Percentiles rank a stretch among this genome's conserved stretches.
Evolutionary conservation across 345 rosid genomes (phyloP).

Genomic region (Moricandia arvensis): DNA sequence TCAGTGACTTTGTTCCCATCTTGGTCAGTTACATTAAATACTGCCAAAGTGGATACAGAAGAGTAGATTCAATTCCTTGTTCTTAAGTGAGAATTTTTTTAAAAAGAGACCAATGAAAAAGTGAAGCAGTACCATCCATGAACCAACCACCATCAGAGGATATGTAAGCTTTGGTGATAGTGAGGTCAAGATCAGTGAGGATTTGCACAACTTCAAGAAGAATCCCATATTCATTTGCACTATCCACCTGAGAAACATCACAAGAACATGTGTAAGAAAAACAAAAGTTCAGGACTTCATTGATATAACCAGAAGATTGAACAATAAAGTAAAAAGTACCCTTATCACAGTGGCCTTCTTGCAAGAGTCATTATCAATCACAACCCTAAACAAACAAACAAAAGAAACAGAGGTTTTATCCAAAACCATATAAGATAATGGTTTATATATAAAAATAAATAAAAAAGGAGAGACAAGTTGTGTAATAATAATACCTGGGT

Average conservation of each 20-base stretch:
- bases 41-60: slow-evolving; percentile 36
- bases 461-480: neutral
- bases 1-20: slow-evolving; percentile 82
- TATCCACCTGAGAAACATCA: slow-evolving; percentile 64
- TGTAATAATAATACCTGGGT: slow-evolving; percentile 54
- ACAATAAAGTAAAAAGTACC: slow-evolving; percentile 38
- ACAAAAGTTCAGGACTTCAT: slow-evolving; percentile 8
- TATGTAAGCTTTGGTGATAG: slow-evolving; percentile 79
- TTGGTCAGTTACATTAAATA: slow-evolving; percentile 84
- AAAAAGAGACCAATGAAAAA: neutral
- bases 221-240: slow-evolving; percentile 91
- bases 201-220: slow-evolving; percentile 95
- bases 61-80: slow-evolving; percentile 6
- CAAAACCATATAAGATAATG: slow-evolving; percentile 11
- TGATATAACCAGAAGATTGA: neutral
- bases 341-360: slow-evolving; percentile 83
- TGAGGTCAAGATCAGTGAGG: slow-evolving; percentile 88
- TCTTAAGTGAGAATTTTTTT: neutral
- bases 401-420: slow-evolving; percentile 6
- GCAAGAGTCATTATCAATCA: slow-evolving; percentile 87
- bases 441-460: neutral
- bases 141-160: slow-evolving; percentile 98
- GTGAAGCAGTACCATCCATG: slow-evolving; percentile 75
- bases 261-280: slow-evolving; percentile 1
- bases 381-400: slow-evolving; percentile 55